phyloP scores from a whole-genome alignment of 75 land plant genomes.

The Cupressus sempervirens region DNA sequence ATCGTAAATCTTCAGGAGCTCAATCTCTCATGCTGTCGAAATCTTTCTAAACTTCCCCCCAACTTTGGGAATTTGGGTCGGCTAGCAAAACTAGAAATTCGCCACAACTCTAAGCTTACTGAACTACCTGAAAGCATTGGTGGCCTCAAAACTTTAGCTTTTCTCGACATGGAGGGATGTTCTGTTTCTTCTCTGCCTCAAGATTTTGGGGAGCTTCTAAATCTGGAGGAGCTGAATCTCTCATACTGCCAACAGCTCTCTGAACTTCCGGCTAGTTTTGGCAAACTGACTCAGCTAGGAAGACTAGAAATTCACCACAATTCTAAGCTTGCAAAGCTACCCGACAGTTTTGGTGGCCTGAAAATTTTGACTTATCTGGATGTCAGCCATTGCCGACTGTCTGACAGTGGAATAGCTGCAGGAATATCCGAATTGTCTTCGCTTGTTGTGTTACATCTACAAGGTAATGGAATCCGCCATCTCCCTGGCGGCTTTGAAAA shows the following conservation, averaged over 20 bases:
- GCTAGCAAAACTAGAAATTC: neutral
- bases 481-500: neutral
- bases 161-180: neutral
- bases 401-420: neutral
- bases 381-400: neutral
- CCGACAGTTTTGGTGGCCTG: neutral
- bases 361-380: neutral
- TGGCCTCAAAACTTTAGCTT: neutral
- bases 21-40: neutral
- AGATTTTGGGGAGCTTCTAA: neutral
- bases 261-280: neutral
- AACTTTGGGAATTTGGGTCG: neutral
- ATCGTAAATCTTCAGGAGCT: neutral
- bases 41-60: neutral
- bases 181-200: neutral
- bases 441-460: neutral
- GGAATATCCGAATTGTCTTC: neutral
- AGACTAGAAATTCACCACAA: neutral
- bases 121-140: neutral
- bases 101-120: neutral
- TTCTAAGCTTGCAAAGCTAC: neutral
- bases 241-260: neutral
- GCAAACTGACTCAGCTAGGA: neutral
- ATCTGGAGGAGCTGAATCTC: neutral
- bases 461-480: neutral